Percentiles rank a stretch among this genome's conserved stretches.
phyloP scores from a whole-genome alignment of 2,329 filamentous ascomycete genomes.

The Botrytis paeoniae region DNA sequence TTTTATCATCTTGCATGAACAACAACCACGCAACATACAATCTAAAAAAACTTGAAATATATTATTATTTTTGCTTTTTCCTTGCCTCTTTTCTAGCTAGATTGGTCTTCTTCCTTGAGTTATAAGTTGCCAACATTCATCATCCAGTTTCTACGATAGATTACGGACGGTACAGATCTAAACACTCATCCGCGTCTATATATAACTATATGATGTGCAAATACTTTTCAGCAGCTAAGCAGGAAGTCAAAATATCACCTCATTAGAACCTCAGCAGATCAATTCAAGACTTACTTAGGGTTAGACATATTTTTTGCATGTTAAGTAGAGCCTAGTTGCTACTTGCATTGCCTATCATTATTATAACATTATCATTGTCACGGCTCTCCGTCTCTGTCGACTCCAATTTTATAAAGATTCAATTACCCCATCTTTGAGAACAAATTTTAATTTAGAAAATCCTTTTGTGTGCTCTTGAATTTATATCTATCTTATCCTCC shows the following conservation, averaged over 20 bases:
- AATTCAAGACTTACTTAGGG: neutral
- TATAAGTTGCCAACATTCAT: neutral
- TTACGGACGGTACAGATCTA: neutral
- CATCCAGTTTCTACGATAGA: neutral
- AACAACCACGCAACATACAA: neutral
- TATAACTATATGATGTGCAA: neutral
- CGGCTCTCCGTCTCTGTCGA: neutral
- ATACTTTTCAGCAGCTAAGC: neutral
- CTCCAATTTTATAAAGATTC: neutral
- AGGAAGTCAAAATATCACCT: conserved; percentile 9
- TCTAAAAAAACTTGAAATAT: neutral
- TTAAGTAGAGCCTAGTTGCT: conserved; percentile 1
- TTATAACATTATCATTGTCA: neutral
- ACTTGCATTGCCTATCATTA: neutral
- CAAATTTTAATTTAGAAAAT: neutral
- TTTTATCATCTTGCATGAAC: conserved; percentile 4
- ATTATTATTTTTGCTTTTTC: neutral
- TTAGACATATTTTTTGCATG: neutral
- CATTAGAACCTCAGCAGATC: conserved; percentile 11
- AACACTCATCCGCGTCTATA: neutral
- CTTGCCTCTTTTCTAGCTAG: neutral
- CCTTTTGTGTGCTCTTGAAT: neutral
- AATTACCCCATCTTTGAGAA: neutral
- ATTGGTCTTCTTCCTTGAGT: neutral
- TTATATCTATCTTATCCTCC: neutral